Evolutionary conservation across 495 filamentous ascomycete genomes (phyloP), one percentile per base, ranked within the genome.

Genomic region (Aspergillus nanangensis): DNA sequence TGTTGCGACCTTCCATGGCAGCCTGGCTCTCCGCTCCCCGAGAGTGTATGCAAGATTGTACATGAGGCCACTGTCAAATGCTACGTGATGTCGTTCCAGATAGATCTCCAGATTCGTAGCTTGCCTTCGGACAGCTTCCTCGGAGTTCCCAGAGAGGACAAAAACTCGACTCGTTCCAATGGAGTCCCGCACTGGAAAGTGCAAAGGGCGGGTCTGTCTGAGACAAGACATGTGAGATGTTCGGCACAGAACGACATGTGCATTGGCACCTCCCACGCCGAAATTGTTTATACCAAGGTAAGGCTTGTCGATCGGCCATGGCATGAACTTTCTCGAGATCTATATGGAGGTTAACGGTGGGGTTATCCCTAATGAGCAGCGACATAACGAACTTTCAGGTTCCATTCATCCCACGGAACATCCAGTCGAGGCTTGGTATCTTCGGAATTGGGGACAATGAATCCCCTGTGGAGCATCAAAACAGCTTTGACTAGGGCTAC

Each of bases 401-500:
- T 57, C 52, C 53, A 58, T 7, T 58, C 37, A 0, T 60, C 56
- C 53, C 65, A 53, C 3, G 62, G 61, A 35, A 71, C 67, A 35
- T 60, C 54, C 0, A 52, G 57, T 27, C 67, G 66, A 0, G 57
- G 41, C 11, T 56, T 58, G 8, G 51, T 52, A 31, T 64, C 72
- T n/a, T 70, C 62, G 40, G 60, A 61, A 35, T 70, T 61, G 3
- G 65, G 56, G 4, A 63, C 50, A 2, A 67, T 57, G 9, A 56
- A 51, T 15, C 58, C 52, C 1, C 71, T 27, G 5, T 69, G 61
- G 17, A 79, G 69, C 74, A 79, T 78, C 7, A 73, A 41, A 2
- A 76, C 40, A 0, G 61, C 46, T 45, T 78, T 78, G 36, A 77
- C 57, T 18, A 78, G 46, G 1, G 61, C 51, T 0, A 63, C 48